phyloP scores from a whole-genome alignment of 2,329 filamentous ascomycete genomes.

The Verticillium klebahnii region DNA sequence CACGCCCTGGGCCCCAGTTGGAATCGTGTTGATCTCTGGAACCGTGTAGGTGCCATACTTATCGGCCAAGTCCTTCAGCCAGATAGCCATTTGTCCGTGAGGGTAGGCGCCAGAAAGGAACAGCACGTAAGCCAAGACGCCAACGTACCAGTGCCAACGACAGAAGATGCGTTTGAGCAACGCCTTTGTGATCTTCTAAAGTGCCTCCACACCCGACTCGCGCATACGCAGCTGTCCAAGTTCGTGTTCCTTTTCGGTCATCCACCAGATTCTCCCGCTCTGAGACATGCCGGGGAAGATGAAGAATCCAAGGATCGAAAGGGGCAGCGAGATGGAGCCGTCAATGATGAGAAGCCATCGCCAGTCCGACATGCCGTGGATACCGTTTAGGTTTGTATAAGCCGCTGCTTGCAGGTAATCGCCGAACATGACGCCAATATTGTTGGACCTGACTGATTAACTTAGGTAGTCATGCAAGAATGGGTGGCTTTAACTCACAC shows the following conservation, averaged over 20 bases:
- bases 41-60: slow-evolving; percentile 13
- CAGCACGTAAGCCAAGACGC: slow-evolving; percentile 16
- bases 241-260: slow-evolving; percentile 24
- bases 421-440: slow-evolving; percentile 20
- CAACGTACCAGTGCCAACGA: slow-evolving; percentile 20
- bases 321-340: slow-evolving; percentile 48
- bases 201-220: slow-evolving; percentile 12
- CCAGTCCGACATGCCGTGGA: slow-evolving; percentile 44
- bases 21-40: slow-evolving; percentile 16
- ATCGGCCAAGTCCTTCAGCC: slow-evolving; percentile 14
- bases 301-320: slow-evolving; percentile 44
- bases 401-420: slow-evolving; percentile 32
- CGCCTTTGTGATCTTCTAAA: slow-evolving; percentile 14
- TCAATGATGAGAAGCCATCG: slow-evolving; percentile 51
- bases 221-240: slow-evolving; percentile 26
- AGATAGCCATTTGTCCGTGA: slow-evolving; percentile 15
- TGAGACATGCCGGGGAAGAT: slow-evolving; percentile 35
- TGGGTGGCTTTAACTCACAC: slow-evolving; percentile 19
- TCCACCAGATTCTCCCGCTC: slow-evolving; percentile 28
- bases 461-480: slow-evolving; percentile 13
- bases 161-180: slow-evolving; percentile 19
- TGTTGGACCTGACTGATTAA: slow-evolving; percentile 10
- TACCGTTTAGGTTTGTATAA: slow-evolving; percentile 43
- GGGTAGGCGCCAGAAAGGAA: slow-evolving; percentile 10
- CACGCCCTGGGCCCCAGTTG: slow-evolving; percentile 19